Conservation (phyloP, 192 early-diverging fungal species). For the Podochytrium sp. region DNA sequence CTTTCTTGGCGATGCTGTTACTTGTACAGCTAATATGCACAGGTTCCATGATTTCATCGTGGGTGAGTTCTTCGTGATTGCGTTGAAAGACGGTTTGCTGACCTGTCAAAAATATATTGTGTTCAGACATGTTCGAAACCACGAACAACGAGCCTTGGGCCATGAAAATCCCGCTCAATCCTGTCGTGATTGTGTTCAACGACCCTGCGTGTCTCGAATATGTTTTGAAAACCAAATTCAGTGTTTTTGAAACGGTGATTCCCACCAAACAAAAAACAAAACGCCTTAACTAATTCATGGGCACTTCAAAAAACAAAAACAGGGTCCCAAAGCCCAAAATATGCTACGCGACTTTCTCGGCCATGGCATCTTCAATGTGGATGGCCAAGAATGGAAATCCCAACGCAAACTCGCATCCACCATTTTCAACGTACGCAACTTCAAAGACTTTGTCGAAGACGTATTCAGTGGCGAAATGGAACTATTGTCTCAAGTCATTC, state of each 20-base stretch:
- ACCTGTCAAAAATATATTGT: not conserved
- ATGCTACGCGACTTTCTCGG: constrained; percentile 59
- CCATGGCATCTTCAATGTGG: constrained; percentile 72
- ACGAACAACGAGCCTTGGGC: not conserved
- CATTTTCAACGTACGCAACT: constrained; percentile 50
- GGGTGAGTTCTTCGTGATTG: not conserved
- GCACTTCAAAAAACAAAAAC: no score
- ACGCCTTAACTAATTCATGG: not conserved
- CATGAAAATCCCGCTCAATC: constrained; percentile 13
- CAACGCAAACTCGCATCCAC: constrained; percentile 60
- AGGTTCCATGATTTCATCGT: constrained; percentile 7
- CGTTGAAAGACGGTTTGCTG: not conserved
- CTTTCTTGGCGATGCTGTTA: constrained; percentile 21
- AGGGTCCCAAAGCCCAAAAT: constrained; percentile 16
- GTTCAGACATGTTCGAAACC: constrained; percentile 13
- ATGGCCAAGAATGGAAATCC: constrained; percentile 66
- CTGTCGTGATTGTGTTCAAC: constrained; percentile 3
- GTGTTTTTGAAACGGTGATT: constrained; percentile 36
- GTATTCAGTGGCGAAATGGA: constrained; percentile 42
- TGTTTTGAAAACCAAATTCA: constrained; percentile 45
- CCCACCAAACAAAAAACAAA: no score
- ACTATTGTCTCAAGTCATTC: constrained; percentile 12
- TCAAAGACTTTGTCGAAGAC: constrained; percentile 35
- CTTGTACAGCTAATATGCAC: not conserved
- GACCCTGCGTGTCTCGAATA: constrained; percentile 42